Evolutionary conservation across 306 rosid species (phyloP), one percentile per base, ranked within the genome.

Genomic region (Castanea crenata): DNA sequence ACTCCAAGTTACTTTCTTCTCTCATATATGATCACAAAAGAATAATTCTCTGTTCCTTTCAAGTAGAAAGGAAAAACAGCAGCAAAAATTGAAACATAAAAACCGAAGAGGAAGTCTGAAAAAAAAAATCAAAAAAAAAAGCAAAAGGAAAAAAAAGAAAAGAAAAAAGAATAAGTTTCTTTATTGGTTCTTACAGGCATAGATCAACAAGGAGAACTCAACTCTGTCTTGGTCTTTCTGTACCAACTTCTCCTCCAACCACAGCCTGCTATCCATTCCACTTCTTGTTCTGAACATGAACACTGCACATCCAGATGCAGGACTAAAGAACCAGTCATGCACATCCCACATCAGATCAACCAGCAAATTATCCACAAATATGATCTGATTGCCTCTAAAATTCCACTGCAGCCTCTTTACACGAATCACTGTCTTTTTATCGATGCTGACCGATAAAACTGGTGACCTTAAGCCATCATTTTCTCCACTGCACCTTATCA

Each of bases 321-420:
- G 80, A 31, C 81, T 89, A 74, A 91, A 94, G 57, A 94, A 92
- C 98, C 98, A 94, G 29, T 88, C 93, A 74, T 94, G 97, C 78
- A 94, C 97, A 84, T 94, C 97, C 98, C 98, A 94, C 49, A 94
- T 79, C 86, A 94, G 85, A 91, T 94, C 98, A 59, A 94, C 97
- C 23, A 90, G 79, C 84, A 94, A 92, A 38, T 97, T 94, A 83
- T 94, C 98, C 1, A 94, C 92, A 63, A 94, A 92, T 77, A 94
- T 87, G 0, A 91, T 88, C 85, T 94, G 97, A 52, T 94, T 94
- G 1, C 98, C 98, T 62, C 98, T 89, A 71, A 94, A 94, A 86
- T 92, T 94, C 98, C 98, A 94, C 46, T 91, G 90, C 77, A 94
- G 78, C 81, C 93, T 88, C 93, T 92, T 94, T 72, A 94, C 98